A percentile compares a stretch with the other conserved stretches of the same genome.
phyloP scores from a whole-genome alignment of 768 basidiomycete species.

The Rhizopogon vulgaris region DNA sequence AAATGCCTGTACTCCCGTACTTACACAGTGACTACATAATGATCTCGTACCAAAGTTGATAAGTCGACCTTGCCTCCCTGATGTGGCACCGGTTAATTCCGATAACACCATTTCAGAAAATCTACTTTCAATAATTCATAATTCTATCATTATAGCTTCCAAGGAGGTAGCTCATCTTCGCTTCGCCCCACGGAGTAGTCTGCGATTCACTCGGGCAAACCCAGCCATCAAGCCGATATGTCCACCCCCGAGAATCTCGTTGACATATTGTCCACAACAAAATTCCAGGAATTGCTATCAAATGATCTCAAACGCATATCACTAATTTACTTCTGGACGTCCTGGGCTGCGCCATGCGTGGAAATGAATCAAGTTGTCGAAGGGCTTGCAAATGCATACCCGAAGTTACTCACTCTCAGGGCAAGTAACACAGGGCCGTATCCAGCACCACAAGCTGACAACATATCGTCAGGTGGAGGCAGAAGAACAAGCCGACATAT shows the following conservation, averaged over 20 bases:
- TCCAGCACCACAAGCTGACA: neutral
- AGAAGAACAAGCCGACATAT: slow-evolving; percentile 72
- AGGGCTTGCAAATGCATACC: slow-evolving; percentile 71
- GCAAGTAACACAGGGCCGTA: slow-evolving; percentile 32
- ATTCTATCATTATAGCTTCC: neutral
- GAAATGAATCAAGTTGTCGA: slow-evolving; percentile 78
- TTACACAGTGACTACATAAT: neutral
- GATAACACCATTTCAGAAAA: neutral
- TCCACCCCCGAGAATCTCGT: slow-evolving; percentile 31
- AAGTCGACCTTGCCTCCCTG: too few species aligned
- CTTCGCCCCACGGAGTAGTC: neutral
- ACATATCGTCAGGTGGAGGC: slow-evolving; percentile 62
- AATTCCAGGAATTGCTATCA: slow-evolving; percentile 72
- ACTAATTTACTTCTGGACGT: slow-evolving; percentile 90
- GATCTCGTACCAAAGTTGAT: neutral
- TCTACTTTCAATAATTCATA: neutral
- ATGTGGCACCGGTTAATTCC: neutral
- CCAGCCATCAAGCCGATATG: slow-evolving; percentile 10
- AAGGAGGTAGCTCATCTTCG: neutral
- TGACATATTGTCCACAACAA: slow-evolving; percentile 51
- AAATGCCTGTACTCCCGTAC: neutral
- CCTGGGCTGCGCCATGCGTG: slow-evolving; percentile 88
- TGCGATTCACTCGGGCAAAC: neutral
- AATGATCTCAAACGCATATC: slow-evolving; percentile 76
- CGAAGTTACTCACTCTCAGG: slow-evolving; percentile 64